phyloP scores from a whole-genome alignment of 2,329 filamentous ascomycete species.

The Colletotrichum sp. region DNA sequence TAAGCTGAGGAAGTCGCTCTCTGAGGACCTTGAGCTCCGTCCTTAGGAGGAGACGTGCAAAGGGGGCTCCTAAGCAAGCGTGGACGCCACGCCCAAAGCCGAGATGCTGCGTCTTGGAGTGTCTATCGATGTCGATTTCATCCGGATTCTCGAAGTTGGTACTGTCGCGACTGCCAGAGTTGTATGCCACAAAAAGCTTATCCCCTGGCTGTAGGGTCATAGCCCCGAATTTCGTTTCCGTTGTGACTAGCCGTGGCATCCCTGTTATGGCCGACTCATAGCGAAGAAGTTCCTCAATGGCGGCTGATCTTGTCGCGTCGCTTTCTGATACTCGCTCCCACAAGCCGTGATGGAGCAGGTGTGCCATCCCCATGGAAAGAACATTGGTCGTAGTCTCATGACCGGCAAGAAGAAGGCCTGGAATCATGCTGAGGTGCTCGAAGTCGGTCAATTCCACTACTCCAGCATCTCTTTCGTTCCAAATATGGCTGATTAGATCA shows the following conservation, averaged over 20 bases:
- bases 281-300: neutral
- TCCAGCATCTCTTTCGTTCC: neutral
- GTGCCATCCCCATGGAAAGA: neutral
- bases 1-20: neutral
- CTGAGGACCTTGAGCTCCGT: neutral
- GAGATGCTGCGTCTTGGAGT: neutral
- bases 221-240: neutral
- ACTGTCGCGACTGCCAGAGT: neutral
- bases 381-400: neutral
- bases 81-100: neutral
- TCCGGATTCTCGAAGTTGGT: neutral
- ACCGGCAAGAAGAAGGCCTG: neutral
- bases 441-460: neutral
- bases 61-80: neutral
- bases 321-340: neutral
- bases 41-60: neutral
- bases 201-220: neutral
- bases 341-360: neutral
- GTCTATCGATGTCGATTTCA: neutral
- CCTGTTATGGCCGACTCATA: neutral
- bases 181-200: neutral
- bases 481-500: neutral
- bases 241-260: neutral
- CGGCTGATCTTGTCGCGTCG: neutral
- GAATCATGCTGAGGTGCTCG: neutral